A percentile compares a stretch with the other conserved stretches of the same genome.
Conservation (phyloP, 768 basidiomycete genomes). For the Guyanaporus albipodus region DNA sequence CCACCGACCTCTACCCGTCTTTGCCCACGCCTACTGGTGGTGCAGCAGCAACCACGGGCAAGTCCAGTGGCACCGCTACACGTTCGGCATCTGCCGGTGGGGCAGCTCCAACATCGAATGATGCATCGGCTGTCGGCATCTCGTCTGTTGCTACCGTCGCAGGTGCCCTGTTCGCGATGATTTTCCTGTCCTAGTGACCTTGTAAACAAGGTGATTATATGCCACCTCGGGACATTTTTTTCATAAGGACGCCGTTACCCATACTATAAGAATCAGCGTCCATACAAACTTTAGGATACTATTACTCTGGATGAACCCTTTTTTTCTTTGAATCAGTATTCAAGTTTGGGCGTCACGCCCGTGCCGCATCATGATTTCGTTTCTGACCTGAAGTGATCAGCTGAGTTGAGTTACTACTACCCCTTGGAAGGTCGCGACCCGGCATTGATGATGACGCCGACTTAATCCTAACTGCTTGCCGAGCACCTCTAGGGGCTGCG, state of each 20-base stretch:
- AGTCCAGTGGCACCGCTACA: slow-evolving; percentile 4
- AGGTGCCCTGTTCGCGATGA: slow-evolving; percentile 34
- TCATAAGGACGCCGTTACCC: background rate
- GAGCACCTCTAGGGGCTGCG: slow-evolving; percentile 10
- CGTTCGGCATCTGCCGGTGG: slow-evolving; percentile 15
- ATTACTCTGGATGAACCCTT: too few relatives aligned
- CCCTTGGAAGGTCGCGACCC: too few relatives aligned
- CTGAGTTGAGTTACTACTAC: too few relatives aligned
- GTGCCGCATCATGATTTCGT: too few relatives aligned
- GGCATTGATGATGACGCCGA: too few relatives aligned
- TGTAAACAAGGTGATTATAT: too few relatives aligned
- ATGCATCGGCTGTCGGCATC: slow-evolving; percentile 21
- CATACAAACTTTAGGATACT: too few relatives aligned
- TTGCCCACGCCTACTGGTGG: slow-evolving; percentile 12
- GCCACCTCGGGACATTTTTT: background rate
- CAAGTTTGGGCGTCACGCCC: too few relatives aligned
- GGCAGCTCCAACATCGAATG: slow-evolving; percentile 13
- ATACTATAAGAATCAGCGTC: too few relatives aligned
- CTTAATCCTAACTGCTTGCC: background rate
- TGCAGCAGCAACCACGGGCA: background rate
- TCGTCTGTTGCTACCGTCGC: slow-evolving; percentile 31
- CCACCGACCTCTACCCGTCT: slow-evolving; percentile 34
- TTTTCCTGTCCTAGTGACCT: slow-evolving; percentile 31
- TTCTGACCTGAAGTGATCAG: too few relatives aligned
- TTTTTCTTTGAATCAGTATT: too few relatives aligned